Evolutionary conservation across 2,329 filamentous ascomycete species (phyloP), one percentile per base, ranked within the genome.

Genomic region (Chaetomium sp.): DNA sequence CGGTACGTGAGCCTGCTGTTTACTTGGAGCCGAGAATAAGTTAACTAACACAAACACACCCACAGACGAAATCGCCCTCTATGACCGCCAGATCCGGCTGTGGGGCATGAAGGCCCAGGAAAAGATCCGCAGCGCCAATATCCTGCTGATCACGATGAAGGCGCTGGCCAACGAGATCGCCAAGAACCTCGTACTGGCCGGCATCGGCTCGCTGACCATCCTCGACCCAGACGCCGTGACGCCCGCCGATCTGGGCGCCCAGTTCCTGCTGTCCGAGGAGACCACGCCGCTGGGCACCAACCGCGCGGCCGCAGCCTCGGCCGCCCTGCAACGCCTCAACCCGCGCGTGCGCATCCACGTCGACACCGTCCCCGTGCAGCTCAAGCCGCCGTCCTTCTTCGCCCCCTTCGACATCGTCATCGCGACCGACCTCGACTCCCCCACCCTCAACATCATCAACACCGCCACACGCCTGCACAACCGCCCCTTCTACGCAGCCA

Each of bases 31-130:
- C 19, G 19, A 27, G 19, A 27, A 49, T 8, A n/a, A 14, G 3
- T 12, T 33, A 8, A 33, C 14, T 40, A 2, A 9, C 27, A 27
- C 19, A 5, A 38, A 19, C 12, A 34, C 41, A 44, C 19, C 27
- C n/a, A 11, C 58, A 89, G 94, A 97, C 72, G 94, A 99, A 69
- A 95, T 97, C 67, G 94, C 92, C 11, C 84, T 97, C 5, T 99
- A 99, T 70, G 94, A 99, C 73, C 86, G 94, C 49, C 94, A 99
- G 71, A 96, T 99, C 66, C 87, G 94, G 53, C 84, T 99, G 35
- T 99, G 94, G 94, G 94, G 94, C 44, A 89, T 97, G 67, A 86
- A 94, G 66, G 94, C 94, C 6, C 94, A 99, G 71, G 88, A 95
- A 69, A 90, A 88, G 68, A 91, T 99, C 56, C 89, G 92, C 64